Evolutionary conservation across 352 stramenopile genomes (phyloP).

Genomic region (Thalassiosira hispida): DNA sequence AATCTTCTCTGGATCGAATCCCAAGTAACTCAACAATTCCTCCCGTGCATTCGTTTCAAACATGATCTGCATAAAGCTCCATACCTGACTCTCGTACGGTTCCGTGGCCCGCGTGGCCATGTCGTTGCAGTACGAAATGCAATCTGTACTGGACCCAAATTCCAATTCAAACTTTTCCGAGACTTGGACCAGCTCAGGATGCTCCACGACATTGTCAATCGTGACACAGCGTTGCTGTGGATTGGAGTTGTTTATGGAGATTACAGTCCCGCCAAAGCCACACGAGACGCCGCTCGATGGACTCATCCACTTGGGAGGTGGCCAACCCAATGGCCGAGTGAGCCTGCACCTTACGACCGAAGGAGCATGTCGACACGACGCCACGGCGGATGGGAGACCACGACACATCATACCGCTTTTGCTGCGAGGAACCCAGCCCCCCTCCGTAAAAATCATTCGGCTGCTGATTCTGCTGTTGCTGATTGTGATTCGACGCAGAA

Average conservation of each 20-base stretch:
- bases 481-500: conserved; percentile 7
- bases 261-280: conserved; percentile 94
- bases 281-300: conserved; percentile 91
- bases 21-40: conserved; percentile 93
- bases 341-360: conserved; percentile 97
- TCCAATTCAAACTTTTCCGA: conserved; percentile 91
- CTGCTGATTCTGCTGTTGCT: conserved; percentile 26
- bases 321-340: conserved; percentile 85
- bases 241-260: conserved; percentile 85
- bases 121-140: conserved; percentile 91
- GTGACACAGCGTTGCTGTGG: conserved; percentile 57
- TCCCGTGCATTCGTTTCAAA: conserved; percentile 95
- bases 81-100: conserved; percentile 74
- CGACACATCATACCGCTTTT: conserved; percentile 92
- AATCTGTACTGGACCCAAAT: conserved; percentile 88
- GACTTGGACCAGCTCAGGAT: conserved; percentile 85
- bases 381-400: conserved; percentile 95
- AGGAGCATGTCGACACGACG: conserved; percentile 94
- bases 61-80: conserved; percentile 87
- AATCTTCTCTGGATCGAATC: conserved; percentile 93
- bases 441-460: conserved; percentile 59
- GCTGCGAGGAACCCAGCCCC: conserved; percentile 68
- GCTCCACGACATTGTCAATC: conserved; percentile 73
- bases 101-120: conserved; percentile 86
- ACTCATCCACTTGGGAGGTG: conserved; percentile 94